Evolutionary conservation across 441 rosid species (phyloP).

Genomic region (Geranium incanum): DNA sequence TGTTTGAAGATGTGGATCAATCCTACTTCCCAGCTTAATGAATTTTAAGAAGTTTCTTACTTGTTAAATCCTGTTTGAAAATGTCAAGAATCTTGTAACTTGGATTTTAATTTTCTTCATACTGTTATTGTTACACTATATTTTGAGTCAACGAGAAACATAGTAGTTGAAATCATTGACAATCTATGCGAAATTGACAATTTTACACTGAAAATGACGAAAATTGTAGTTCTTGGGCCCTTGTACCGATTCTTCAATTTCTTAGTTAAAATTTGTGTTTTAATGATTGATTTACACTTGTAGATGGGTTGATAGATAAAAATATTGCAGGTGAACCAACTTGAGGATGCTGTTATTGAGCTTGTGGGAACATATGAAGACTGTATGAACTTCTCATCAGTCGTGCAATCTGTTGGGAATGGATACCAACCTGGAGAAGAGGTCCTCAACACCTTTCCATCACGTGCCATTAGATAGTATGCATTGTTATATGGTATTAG

Average conservation of each 20-base stretch:
- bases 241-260: background rate
- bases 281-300: background rate
- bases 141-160: background rate
- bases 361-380: conserved; percentile 46
- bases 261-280: no score
- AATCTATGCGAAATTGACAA: background rate
- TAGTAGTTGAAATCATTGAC: background rate
- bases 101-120: background rate
- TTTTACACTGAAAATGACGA: background rate
- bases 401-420: conserved; percentile 55
- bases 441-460: conserved; percentile 30
- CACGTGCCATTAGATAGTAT: background rate
- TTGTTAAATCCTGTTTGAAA: background rate
- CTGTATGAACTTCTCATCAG: conserved; percentile 40
- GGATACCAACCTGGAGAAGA: conserved; percentile 49
- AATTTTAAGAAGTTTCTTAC: background rate
- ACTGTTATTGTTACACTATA: background rate
- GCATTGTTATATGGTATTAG: conserved; percentile 2
- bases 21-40: background rate
- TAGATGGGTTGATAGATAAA: conserved; percentile 14
- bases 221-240: background rate
- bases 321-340: conserved; percentile 54
- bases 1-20: background rate
- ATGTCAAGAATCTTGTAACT: background rate
- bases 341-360: conserved; percentile 57